Evolutionary conservation across 345 rosid genomes (phyloP).

Genomic region (Eucalyptus cloeziana): DNA sequence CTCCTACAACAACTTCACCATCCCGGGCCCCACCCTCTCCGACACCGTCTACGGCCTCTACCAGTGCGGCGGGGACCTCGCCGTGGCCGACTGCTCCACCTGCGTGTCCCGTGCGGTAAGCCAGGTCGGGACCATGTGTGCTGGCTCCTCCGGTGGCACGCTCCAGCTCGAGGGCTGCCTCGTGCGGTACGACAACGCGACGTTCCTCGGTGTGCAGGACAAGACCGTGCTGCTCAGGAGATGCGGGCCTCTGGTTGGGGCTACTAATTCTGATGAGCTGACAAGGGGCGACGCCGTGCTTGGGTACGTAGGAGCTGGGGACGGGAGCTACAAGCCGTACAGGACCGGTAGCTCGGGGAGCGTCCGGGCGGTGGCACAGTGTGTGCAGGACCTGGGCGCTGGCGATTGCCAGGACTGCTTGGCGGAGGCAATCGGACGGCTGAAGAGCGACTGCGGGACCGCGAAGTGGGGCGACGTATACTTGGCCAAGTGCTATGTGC

Average conservation of each 20-base stretch:
- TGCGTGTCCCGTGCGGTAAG: constrained; percentile 61
- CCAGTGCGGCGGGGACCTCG: constrained; percentile 91
- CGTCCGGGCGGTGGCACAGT: constrained; percentile 56
- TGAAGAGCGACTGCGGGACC: constrained; percentile 46
- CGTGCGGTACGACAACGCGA: constrained; percentile 55
- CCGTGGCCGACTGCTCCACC: constrained; percentile 43
- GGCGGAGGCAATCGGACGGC: constrained; percentile 58
- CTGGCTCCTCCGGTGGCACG: constrained; percentile 42
- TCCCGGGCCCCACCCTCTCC: constrained; percentile 29
- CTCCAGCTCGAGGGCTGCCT: constrained; percentile 69
- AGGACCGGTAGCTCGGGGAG: constrained; percentile 44
- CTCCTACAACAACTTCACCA: constrained; percentile 32
- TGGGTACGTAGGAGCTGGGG: constrained; percentile 33
- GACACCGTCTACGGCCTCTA: constrained; percentile 62
- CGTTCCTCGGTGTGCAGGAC: constrained; percentile 67
- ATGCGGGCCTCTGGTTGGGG: constrained; percentile 42
- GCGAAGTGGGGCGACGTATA: constrained; percentile 67
- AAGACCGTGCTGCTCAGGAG: constrained; percentile 49
- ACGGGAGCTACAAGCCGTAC: constrained; percentile 14
- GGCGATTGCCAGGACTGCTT: constrained; percentile 80
- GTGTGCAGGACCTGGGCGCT: constrained; percentile 64
- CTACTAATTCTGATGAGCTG: constrained; percentile 27
- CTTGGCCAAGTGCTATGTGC: constrained; percentile 83
- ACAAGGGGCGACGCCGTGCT: constrained; percentile 46
- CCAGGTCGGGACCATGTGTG: constrained; percentile 39